phyloP scores from a whole-genome alignment of 306 rosid species.

The Vicia sativa region DNA sequence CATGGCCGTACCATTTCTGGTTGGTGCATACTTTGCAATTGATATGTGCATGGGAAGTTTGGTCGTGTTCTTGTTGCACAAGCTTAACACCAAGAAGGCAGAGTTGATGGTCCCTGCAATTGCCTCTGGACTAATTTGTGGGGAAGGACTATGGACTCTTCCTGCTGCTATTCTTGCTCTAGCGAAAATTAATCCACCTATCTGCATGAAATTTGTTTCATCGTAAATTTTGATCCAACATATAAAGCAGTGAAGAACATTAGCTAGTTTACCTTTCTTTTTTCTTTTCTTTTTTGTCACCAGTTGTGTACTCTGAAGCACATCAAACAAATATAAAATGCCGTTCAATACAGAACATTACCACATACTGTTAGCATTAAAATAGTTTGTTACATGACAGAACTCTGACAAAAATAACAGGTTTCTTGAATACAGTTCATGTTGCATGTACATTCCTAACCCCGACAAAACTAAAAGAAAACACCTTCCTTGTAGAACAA shows the following conservation, averaged over 20 bases:
- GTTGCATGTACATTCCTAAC: slow-evolving; percentile 2
- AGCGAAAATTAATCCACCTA: slow-evolving; percentile 78
- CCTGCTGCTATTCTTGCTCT: slow-evolving; percentile 93
- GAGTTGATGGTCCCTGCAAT: slow-evolving; percentile 75
- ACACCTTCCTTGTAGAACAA: background rate
- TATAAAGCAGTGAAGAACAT: slow-evolving; percentile 28
- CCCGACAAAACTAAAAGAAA: background rate
- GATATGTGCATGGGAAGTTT: slow-evolving; percentile 79
- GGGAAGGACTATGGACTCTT: slow-evolving; percentile 94
- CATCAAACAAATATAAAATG: slow-evolving; percentile 24
- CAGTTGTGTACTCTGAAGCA: slow-evolving; percentile 15
- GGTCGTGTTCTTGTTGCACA: slow-evolving; percentile 69
- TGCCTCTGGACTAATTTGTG: slow-evolving; percentile 93
- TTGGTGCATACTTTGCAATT: slow-evolving; percentile 86
- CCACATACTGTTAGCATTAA: slow-evolving; percentile 20
- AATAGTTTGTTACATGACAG: slow-evolving; percentile 34
- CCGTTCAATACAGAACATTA: slow-evolving; percentile 16
- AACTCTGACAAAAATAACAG: slow-evolving; percentile 29
- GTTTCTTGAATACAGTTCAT: slow-evolving; percentile 9
- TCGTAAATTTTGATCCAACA: slow-evolving; percentile 45
- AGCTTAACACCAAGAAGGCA: slow-evolving; percentile 57
- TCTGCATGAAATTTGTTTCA: slow-evolving; percentile 84
- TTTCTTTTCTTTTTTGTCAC: slow-evolving; percentile 7
- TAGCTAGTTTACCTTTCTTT: slow-evolving; percentile 13
- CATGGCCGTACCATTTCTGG: slow-evolving; percentile 90